A percentile compares a stretch with the other conserved stretches of the same genome.
These are phyloP conservation scores for Xylariaceae sp. DNA, from an alignment of 2,329 filamentous ascomycete species.

Conservation along the genomic window DNA sequence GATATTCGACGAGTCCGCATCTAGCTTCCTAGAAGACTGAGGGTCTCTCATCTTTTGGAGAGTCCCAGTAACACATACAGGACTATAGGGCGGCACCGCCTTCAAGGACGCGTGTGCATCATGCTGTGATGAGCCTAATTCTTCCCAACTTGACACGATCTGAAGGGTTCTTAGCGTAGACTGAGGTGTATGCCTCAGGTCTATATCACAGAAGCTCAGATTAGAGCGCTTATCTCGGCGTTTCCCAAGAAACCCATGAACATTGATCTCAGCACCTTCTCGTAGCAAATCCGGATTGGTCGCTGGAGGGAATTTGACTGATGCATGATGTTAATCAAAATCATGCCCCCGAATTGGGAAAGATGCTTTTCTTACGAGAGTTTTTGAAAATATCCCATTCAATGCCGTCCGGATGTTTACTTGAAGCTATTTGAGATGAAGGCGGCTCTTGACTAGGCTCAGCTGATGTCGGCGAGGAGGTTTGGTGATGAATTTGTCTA, in stretches of 20 bases:
- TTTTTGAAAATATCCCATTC: conserved; percentile 16
- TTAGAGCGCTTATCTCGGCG: conserved; percentile 64
- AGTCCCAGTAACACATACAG: conserved; percentile 47
- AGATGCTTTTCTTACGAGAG: conserved; percentile 18
- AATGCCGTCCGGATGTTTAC: not conserved
- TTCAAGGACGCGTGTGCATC: conserved; percentile 40
- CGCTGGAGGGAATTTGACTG: conserved; percentile 3
- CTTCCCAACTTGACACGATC: conserved; percentile 43
- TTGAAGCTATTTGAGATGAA: not conserved
- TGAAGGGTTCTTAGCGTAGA: conserved; percentile 27
- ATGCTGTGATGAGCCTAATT: conserved; percentile 34
- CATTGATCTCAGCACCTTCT: conserved; percentile 38
- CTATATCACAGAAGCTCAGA: conserved; percentile 64
- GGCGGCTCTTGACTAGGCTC: not conserved
- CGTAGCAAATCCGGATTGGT: conserved; percentile 13
- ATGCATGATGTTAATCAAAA: conserved; percentile 1
- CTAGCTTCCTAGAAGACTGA: not conserved
- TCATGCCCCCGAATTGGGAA: not conserved
- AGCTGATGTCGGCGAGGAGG: not conserved
- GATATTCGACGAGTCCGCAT: no score
- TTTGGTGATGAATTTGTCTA: not conserved
- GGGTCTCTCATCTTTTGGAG: conserved; percentile 7
- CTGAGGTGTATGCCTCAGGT: conserved; percentile 17
- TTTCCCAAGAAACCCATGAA: conserved; percentile 70
- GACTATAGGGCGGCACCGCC: conserved; percentile 46